Percentiles rank a stretch among this genome's conserved stretches.
Evolutionary conservation across 139 green algal genomes (phyloP).

Genomic region (Edaphochlamys debaryana): DNA sequence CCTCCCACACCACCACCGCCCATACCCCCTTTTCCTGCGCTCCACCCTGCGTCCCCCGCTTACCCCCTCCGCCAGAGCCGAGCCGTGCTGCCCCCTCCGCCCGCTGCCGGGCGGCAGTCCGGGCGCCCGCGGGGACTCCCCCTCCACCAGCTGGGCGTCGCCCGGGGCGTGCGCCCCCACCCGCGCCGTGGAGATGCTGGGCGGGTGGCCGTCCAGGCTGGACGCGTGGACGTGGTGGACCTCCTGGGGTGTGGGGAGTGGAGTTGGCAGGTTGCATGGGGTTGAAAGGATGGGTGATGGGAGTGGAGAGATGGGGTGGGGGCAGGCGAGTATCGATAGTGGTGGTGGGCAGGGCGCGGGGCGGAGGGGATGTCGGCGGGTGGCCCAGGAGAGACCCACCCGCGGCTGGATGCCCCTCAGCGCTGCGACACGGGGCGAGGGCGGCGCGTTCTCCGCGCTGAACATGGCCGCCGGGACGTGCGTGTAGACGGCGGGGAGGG

Average conservation of each 20-base stretch:
- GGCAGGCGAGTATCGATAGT: neutral
- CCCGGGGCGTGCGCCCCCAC: neutral
- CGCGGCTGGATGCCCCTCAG: too few relatives aligned
- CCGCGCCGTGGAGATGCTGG: neutral
- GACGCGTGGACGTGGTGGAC: neutral
- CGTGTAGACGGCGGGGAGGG: too few relatives aligned
- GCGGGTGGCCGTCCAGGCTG: neutral
- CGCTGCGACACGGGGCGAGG: too few relatives aligned
- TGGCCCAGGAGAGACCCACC: too few relatives aligned
- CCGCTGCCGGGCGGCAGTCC: neutral
- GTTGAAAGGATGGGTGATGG: neutral
- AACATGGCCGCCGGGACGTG: too few relatives aligned
- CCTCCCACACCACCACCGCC: neutral
- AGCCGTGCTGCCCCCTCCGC: neutral
- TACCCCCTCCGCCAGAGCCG: neutral
- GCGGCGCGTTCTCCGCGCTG: too few relatives aligned
- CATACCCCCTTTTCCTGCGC: neutral
- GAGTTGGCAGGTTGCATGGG: too few relatives aligned
- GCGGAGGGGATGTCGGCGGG: neutral
- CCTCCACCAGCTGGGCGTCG: conserved; percentile 39
- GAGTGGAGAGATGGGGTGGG: neutral
- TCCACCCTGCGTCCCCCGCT: neutral
- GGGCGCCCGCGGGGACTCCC: conserved; percentile 17
- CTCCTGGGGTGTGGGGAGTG: neutral
- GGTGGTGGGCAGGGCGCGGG: neutral